A percentile compares a stretch with the other conserved stretches of the same genome.
Evolutionary conservation across 148 eudicot genomes (phyloP).

Genomic region (Euryodendron excelsum): DNA sequence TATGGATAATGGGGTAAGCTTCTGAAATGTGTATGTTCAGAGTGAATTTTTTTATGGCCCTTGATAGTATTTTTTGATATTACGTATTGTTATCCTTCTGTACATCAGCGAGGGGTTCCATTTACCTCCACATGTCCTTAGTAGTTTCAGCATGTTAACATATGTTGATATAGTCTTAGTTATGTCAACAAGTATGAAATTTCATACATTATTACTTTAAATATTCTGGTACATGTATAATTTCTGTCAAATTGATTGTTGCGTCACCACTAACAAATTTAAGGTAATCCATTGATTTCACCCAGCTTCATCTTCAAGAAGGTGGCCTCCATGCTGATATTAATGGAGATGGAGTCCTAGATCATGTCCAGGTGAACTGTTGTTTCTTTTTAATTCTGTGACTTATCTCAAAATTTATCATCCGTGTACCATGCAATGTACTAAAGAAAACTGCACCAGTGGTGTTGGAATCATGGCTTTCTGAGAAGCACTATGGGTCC

Average conservation of each 20-base stretch:
- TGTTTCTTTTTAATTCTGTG: not conserved
- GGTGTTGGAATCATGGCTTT: not conserved
- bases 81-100: not conserved
- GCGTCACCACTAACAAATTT: constrained; percentile 8
- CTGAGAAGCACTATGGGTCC: not conserved
- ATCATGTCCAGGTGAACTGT: constrained; percentile 87
- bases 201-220: not conserved
- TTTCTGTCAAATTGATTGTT: not conserved
- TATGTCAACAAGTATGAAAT: not conserved
- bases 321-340: constrained; percentile 99
- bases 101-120: not conserved
- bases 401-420: not conserved
- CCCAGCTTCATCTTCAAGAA: constrained; percentile 98
- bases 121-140: not conserved
- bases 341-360: constrained; percentile 97
- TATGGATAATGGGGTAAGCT: not conserved
- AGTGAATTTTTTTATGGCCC: not conserved
- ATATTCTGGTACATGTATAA: not conserved
- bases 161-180: not conserved
- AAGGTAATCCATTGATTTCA: constrained; percentile 17
- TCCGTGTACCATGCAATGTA: not conserved
- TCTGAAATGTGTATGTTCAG: not conserved
- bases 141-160: not conserved
- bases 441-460: not conserved
- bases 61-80: not conserved